Conservation (phyloP, 352 stramenopile genomes). For the Pythium brassicae region DNA sequence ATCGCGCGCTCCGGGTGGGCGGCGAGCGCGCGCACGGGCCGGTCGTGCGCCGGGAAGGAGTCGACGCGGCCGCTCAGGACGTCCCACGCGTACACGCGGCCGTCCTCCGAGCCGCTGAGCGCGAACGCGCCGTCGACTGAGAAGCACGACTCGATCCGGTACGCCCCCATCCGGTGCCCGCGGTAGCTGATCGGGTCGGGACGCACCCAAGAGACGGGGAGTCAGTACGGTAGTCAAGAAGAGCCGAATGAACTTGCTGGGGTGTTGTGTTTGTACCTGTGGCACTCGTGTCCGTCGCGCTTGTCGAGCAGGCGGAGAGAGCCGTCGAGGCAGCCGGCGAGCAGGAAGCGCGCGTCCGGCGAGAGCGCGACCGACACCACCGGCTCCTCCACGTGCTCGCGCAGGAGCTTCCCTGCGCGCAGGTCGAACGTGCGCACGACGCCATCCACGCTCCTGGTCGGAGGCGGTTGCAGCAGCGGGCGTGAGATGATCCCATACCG, state of each 20-base stretch:
- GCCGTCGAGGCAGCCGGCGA: constrained; percentile 73
- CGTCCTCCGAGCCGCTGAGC: constrained; percentile 75
- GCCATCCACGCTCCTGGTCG: constrained; percentile 66
- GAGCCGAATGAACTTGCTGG: not conserved
- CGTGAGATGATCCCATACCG: not conserved
- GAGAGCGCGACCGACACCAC: constrained; percentile 76
- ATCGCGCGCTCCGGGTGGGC: constrained; percentile 61
- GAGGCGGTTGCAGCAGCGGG: not conserved
- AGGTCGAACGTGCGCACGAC: constrained; percentile 83
- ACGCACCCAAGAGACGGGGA: not conserved
- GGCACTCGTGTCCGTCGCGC: constrained; percentile 51
- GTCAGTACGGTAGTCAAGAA: no score
- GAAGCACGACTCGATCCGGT: constrained; percentile 69
- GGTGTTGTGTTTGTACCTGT: no score
- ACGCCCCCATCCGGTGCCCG: constrained; percentile 56
- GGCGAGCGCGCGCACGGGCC: constrained; percentile 56
- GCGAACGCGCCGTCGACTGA: constrained; percentile 60
- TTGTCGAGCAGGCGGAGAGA: constrained; percentile 78
- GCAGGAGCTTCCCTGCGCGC: constrained; percentile 52
- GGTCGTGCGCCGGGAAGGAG: constrained; percentile 54
- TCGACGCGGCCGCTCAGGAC: constrained; percentile 32
- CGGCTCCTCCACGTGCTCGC: constrained; percentile 78
- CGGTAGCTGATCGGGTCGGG: constrained; percentile 33
- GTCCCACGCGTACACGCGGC: constrained; percentile 63
- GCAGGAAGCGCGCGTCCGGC: constrained; percentile 64